Percentiles rank a stretch among this genome's conserved stretches.
Conservation (phyloP, 2,329 filamentous ascomycete genomes). For the Fusarium paranaense region DNA sequence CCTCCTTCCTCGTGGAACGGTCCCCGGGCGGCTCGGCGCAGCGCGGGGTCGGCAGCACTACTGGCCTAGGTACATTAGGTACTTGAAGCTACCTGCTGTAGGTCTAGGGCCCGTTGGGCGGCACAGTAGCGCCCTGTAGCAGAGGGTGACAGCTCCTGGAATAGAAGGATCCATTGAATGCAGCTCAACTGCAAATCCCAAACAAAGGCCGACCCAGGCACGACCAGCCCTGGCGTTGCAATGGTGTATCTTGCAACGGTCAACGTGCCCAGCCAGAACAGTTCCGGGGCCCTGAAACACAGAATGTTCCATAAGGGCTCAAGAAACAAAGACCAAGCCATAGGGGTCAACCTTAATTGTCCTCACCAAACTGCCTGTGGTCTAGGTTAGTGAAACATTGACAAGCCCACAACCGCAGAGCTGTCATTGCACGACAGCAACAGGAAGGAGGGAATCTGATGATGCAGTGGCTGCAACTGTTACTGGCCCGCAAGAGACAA, state of each 20-base stretch:
- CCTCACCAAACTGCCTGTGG: neutral
- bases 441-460: conserved; percentile 25
- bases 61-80: conserved; percentile 17
- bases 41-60: conserved; percentile 43
- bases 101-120: conserved; percentile 21
- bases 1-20: conserved; percentile 31
- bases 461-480: conserved; percentile 38
- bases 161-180: conserved; percentile 7
- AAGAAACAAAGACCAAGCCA: neutral
- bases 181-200: neutral
- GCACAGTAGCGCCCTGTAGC: conserved; percentile 22
- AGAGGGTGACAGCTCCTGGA: conserved; percentile 23
- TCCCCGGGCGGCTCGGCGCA: conserved; percentile 29
- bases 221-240: neutral
- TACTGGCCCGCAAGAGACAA: conserved; percentile 4
- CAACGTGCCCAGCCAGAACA: neutral
- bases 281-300: neutral
- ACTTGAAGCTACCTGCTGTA: conserved; percentile 8
- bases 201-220: neutral
- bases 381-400: neutral
- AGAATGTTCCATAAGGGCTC: neutral
- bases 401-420: neutral
- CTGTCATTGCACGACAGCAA: conserved; percentile 30
- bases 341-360: neutral
- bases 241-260: conserved; percentile 1